Base-by-base conservation (phyloP, 495 filamentous ascomycete genomes). In the Penicillium steckii region DNA sequence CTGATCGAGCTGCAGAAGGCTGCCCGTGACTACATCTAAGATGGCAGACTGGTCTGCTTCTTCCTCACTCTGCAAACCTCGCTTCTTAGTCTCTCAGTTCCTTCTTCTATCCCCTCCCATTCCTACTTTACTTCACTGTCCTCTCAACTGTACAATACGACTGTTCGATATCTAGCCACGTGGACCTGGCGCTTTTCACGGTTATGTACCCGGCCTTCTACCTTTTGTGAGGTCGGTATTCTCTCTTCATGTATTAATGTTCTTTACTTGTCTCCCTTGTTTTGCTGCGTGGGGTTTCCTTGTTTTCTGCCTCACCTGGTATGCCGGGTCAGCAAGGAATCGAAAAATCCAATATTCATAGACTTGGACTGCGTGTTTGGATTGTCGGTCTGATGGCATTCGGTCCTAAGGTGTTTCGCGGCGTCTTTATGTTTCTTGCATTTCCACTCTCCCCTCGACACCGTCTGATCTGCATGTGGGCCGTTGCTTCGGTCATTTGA, bases 1-100 rank as follows among this genome's bases (percentile, higher is more conserved):
- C 75, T 98, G 69, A 96, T 98, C 66, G 94, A 98, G 79, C 79
- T 98, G 74, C 94, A 98, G 74, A 98, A 98, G 86, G 94, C 89
- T 71, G 92, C 88, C 50, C 84, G 95, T 67, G 94, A 98, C 74
- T 98, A 94, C 64, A 89, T 91, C 35, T 92, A 80, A 88, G 57
- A 19, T 22, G 29, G 25, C 26, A 48, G 30, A 22, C 41, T 29
- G 33, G 21, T 38, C 30, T 50, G 21, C 41, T 17, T 43, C 13
- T 37, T 10, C 10, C 26, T 27, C n/a, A 37, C 10, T 37, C n/a
- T 37, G 33, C 33, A 37, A 15, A 4, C 46, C 25, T 44, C 23
- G 10, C 8, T 41, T 19, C 24, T 37, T 44, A 23, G 30, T 44
- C 44, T 40, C 18, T 32, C 27, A 42, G 10, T 33, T 47, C 23